phyloP scores from a whole-genome alignment of 2,329 filamentous ascomycete genomes.

The Colletotrichum paranaense region DNA sequence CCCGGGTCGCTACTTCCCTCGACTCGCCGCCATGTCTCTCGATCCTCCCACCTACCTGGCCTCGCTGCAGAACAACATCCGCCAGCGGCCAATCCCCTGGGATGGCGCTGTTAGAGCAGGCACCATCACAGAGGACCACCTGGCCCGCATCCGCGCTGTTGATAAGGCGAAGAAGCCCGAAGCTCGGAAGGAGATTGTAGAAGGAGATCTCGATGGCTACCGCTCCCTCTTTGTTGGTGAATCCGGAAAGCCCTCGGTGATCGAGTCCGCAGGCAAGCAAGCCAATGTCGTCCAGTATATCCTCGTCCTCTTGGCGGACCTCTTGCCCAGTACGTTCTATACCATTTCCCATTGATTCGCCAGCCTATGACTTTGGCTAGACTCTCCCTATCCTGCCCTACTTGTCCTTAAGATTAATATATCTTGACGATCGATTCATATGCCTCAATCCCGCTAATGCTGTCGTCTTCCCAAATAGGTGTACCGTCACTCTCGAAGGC shows the following conservation, averaged over 20 bases:
- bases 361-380: background rate
- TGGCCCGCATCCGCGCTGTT: conserved; percentile 95
- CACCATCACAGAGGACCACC: conserved; percentile 92
- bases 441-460: conserved; percentile 8
- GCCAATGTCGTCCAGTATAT: conserved; percentile 95
- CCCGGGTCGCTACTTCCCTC: conserved; percentile 24
- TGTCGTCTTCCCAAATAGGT: conserved; percentile 61
- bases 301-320: conserved; percentile 86
- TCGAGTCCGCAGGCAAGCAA: conserved; percentile 87
- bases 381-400: background rate
- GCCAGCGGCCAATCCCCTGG: conserved; percentile 95
- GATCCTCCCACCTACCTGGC: conserved; percentile 87
- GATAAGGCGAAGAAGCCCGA: conserved; percentile 93
- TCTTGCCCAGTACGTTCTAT: conserved; percentile 61
- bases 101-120: conserved; percentile 94
- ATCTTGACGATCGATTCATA: background rate
- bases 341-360: background rate
- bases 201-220: conserved; percentile 84
- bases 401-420: background rate
- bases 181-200: conserved; percentile 84
- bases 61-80: conserved; percentile 96
- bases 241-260: conserved; percentile 75
- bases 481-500: conserved; percentile 82
- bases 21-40: conserved; percentile 76
- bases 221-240: conserved; percentile 82